Evolutionary conservation across 176 grass and related monocot species (phyloP).

Genomic region (Alopecurus myosuroides): DNA sequence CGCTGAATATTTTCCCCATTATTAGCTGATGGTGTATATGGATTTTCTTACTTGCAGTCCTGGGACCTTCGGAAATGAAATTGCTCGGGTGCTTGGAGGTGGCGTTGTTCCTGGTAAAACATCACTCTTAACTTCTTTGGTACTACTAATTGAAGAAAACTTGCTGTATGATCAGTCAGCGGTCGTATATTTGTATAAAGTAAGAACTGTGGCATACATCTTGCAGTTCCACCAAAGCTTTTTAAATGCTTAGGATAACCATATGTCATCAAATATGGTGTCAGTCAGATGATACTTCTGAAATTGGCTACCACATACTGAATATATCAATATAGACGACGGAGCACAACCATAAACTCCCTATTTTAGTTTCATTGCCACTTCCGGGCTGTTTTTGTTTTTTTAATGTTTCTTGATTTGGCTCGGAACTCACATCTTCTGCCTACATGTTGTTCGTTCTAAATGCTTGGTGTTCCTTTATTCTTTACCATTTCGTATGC

Average conservation of each 20-base stretch:
- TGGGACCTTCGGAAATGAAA: slow-evolving; percentile 69
- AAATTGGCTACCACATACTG: neutral
- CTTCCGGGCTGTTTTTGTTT: neutral
- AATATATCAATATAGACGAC: neutral
- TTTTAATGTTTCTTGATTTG: neutral
- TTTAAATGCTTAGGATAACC: neutral
- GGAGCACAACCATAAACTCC: neutral
- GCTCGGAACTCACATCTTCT: neutral
- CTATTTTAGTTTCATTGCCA: neutral
- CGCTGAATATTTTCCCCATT: neutral
- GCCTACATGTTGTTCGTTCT: neutral
- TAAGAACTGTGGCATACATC: neutral
- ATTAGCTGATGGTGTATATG: neutral
- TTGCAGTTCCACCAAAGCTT: neutral
- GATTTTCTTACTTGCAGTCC: slow-evolving; percentile 31
- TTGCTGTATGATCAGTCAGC: neutral
- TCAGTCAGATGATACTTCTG: neutral
- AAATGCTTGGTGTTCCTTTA: neutral
- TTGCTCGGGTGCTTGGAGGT: slow-evolving; percentile 79
- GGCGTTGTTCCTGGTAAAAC: slow-evolving; percentile 87
- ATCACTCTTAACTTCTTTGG: neutral
- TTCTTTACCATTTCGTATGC: neutral
- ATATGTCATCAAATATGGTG: neutral
- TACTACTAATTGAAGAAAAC: neutral
- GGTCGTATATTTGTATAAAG: neutral